A percentile compares a stretch with the other conserved stretches of the same genome.
phyloP scores from a whole-genome alignment of 192 early-diverging fungal genomes.

The Fimicolochytrium jonesii region DNA sequence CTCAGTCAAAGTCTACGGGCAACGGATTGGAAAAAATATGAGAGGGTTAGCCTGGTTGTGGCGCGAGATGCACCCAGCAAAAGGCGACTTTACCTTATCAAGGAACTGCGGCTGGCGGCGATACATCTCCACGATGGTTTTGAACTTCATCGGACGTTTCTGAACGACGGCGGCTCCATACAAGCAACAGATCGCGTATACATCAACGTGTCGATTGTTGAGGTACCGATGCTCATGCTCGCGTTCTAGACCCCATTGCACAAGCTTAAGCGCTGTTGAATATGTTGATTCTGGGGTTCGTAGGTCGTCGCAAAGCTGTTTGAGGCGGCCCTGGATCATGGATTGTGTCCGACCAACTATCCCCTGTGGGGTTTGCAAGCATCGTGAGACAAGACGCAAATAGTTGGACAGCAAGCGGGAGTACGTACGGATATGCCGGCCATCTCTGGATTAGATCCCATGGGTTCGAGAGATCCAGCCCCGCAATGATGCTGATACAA shows the following conservation, averaged over 20 bases:
- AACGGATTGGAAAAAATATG: not conserved
- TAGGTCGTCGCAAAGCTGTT: conserved; percentile 9
- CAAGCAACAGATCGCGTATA: conserved; percentile 10
- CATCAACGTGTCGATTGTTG: conserved; percentile 9
- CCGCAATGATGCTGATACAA: too few relatives aligned
- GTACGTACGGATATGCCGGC: too few relatives aligned
- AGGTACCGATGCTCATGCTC: conserved; percentile 1
- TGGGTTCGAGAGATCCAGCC: too few relatives aligned
- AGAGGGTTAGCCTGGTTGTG: too few relatives aligned
- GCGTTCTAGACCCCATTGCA: not conserved
- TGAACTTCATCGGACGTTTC: conserved; percentile 2
- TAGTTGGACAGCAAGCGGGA: too few relatives aligned
- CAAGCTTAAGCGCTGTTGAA: not conserved
- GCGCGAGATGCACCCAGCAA: too few relatives aligned
- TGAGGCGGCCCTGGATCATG: conserved; percentile 8
- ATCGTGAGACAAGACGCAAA: too few relatives aligned
- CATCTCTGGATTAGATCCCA: too few relatives aligned
- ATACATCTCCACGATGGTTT: conserved; percentile 2
- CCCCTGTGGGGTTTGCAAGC: too few relatives aligned
- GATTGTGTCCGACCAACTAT: too few relatives aligned
- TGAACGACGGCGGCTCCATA: conserved; percentile 13
- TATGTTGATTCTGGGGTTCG: not conserved
- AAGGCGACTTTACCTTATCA: conserved; percentile 2
- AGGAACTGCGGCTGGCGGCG: conserved; percentile 9
- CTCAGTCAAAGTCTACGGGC: not conserved